Percentiles rank a stretch among this genome's conserved stretches.
These are phyloP conservation scores for Forsythia suspensa DNA, from an alignment of 257 asterid species.

Conservation along the genomic window DNA sequence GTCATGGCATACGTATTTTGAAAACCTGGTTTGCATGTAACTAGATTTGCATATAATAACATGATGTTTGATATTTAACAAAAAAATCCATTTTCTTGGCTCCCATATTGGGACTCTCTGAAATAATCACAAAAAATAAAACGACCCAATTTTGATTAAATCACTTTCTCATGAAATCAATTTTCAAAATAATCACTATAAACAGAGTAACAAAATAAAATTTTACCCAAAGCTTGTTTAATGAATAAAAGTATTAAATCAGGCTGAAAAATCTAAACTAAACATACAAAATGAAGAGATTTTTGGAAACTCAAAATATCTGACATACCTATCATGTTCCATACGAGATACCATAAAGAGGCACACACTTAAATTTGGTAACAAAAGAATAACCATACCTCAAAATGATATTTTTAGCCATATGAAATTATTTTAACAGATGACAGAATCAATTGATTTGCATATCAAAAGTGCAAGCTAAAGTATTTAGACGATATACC, in stretches of 20 bases:
- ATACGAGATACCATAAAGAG: not conserved
- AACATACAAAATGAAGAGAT: not conserved
- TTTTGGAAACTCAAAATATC: not conserved
- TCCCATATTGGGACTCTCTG: too few relatives aligned
- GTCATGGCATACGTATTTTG: too few relatives aligned
- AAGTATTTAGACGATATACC: slow-evolving; percentile 38
- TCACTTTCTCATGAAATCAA: too few relatives aligned
- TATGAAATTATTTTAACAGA: not conserved
- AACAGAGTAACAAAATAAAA: too few relatives aligned
- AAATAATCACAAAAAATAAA: too few relatives aligned
- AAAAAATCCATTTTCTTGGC: too few relatives aligned
- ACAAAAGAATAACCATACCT: not conserved
- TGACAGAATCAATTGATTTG: not conserved
- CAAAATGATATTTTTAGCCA: not conserved
- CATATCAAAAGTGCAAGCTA: not conserved
- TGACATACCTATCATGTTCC: not conserved
- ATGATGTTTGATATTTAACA: too few relatives aligned
- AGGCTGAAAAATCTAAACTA: not conserved
- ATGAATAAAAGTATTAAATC: not conserved
- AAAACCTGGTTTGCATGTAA: too few relatives aligned
- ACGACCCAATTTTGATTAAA: too few relatives aligned
- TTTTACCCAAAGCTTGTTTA: not conserved
- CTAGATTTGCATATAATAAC: too few relatives aligned
- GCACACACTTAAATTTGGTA: not conserved
- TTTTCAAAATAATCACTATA: too few relatives aligned